Conservation (phyloP, 169 alveolate species). For the Neospora caninum region DNA sequence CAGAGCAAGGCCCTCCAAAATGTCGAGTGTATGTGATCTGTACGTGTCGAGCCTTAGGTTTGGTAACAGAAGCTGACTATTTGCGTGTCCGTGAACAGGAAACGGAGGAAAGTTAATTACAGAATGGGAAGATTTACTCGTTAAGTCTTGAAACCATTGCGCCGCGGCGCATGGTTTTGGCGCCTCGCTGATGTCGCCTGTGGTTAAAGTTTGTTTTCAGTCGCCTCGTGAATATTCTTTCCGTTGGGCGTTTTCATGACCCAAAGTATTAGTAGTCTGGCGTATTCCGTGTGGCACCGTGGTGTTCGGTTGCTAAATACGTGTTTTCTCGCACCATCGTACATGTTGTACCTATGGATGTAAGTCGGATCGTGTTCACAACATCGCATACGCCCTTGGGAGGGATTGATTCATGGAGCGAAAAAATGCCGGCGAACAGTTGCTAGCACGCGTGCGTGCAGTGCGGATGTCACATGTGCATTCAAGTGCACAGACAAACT, state of each 20-base stretch:
- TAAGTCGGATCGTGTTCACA: neutral
- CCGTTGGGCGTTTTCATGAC: neutral
- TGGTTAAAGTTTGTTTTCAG: neutral
- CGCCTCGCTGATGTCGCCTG: neutral
- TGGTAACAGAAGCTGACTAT: neutral
- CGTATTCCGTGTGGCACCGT: neutral
- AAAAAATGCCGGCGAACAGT: neutral
- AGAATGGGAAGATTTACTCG: neutral
- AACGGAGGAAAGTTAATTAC: neutral
- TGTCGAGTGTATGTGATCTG: neutral
- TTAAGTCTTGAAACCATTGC: neutral
- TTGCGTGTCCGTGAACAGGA: neutral
- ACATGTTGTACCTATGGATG: neutral
- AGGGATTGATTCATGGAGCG: neutral
- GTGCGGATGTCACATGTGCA: neutral
- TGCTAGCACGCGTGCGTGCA: neutral
- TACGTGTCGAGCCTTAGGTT: neutral
- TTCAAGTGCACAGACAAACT: neutral
- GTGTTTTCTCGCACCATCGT: neutral
- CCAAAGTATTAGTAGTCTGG: neutral
- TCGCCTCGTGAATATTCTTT: neutral
- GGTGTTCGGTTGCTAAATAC: neutral
- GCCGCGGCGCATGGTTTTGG: conserved; percentile 5
- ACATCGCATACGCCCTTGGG: neutral
- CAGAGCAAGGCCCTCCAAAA: neutral